These are phyloP conservation scores for Coprinopsis marcescibilis DNA, from an alignment of 768 basidiomycete species.

Conservation along the genomic window DNA sequence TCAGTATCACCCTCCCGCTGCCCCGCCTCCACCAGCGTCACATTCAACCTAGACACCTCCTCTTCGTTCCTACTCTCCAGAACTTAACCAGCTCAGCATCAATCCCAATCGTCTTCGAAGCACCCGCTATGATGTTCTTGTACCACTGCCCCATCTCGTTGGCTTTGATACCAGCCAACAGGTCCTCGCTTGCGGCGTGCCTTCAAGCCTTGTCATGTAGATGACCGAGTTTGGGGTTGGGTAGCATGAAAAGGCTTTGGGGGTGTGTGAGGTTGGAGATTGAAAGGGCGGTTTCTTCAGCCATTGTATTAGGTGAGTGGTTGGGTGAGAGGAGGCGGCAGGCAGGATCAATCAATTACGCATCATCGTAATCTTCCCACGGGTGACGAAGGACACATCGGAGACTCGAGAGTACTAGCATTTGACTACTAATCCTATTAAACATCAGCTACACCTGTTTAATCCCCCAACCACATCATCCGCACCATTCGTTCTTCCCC, in stretches of 20 bases:
- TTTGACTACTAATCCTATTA: too few species aligned
- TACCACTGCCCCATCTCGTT: slow-evolving; percentile 94
- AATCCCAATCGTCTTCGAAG: slow-evolving; percentile 28
- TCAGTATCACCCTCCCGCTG: slow-evolving; percentile 92
- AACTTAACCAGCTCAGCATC: slow-evolving; percentile 46
- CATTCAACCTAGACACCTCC: slow-evolving; percentile 70
- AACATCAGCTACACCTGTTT: too few species aligned
- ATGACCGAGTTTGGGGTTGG: slow-evolving; percentile 50
- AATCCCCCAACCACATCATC: too few species aligned
- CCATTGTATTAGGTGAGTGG: too few species aligned
- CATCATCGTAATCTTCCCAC: too few species aligned
- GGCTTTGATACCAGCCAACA: slow-evolving; percentile 70
- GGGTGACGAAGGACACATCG: too few species aligned
- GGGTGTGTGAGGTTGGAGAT: slow-evolving; percentile 82
- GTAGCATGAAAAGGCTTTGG: slow-evolving; percentile 73
- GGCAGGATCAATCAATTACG: too few species aligned
- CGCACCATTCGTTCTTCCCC: too few species aligned
- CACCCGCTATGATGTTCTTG: slow-evolving; percentile 37
- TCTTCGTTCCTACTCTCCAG: slow-evolving; percentile 69
- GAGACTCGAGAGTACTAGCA: too few species aligned
- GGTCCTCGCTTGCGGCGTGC: slow-evolving; percentile 44
- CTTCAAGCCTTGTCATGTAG: slow-evolving; percentile 69
- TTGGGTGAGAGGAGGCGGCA: too few species aligned
- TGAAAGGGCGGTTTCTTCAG: slow-evolving; percentile 78
- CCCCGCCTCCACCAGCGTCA: slow-evolving; percentile 76